Evolutionary conservation across 2,329 filamentous ascomycete genomes (phyloP).

Genomic region (Decorospora gaudefroyi): DNA sequence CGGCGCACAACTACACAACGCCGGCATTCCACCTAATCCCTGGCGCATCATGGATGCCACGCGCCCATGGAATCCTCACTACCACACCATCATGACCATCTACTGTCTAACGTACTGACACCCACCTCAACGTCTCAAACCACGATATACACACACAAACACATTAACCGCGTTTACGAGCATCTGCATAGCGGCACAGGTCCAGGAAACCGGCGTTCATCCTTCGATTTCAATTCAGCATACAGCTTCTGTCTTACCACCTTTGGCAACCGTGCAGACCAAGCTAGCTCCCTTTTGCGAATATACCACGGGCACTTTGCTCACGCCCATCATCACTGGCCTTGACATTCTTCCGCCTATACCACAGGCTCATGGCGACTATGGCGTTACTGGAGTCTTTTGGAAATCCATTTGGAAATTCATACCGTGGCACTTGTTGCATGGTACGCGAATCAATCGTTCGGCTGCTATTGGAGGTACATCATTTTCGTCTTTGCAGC

Average conservation of each 20-base stretch:
- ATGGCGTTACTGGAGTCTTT: constrained; percentile 9
- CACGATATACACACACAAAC: constrained; percentile 21
- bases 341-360: background rate
- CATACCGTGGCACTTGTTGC: constrained; percentile 3
- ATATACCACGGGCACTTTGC: constrained; percentile 15
- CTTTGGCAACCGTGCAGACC: constrained; percentile 11
- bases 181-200: constrained; percentile 46
- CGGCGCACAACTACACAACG: constrained; percentile 24
- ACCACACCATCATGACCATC: constrained; percentile 42
- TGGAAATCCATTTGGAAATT: background rate
- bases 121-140: constrained; percentile 17
- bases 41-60: constrained; percentile 42
- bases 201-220: constrained; percentile 37
- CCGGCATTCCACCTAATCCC: constrained; percentile 36
- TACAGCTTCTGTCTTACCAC: constrained; percentile 32
- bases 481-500: constrained; percentile 1
- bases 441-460: background rate
- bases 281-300: constrained; percentile 9
- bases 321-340: constrained; percentile 4
- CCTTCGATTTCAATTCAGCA: constrained; percentile 31
- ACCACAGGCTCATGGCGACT: background rate
- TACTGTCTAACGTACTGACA: constrained; percentile 35
- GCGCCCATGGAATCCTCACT: constrained; percentile 32
- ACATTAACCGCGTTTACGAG: constrained; percentile 39
- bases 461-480: background rate